Evolutionary conservation across 306 rosid species (phyloP).

Genomic region (Quercus bicolor): DNA sequence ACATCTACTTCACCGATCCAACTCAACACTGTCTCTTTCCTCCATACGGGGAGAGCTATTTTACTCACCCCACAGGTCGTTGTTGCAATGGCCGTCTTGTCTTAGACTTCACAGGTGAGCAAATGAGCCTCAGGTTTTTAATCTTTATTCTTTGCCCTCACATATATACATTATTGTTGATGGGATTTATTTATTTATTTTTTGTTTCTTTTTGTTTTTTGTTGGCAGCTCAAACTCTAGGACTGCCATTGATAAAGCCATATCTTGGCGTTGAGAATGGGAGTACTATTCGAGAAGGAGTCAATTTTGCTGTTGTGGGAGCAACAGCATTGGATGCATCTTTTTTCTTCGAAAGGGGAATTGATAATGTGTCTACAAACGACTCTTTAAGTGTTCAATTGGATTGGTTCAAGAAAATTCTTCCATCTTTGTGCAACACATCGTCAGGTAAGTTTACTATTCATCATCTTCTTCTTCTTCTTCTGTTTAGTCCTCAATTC

Average conservation of each 20-base stretch:
- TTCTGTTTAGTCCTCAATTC: background rate
- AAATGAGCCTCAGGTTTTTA: background rate
- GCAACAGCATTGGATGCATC: slow-evolving; percentile 42
- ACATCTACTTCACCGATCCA: slow-evolving; percentile 14
- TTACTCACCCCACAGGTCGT: slow-evolving; percentile 28
- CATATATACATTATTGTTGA: background rate
- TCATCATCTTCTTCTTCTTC: too few relatives aligned
- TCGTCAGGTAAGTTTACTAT: slow-evolving; percentile 23
- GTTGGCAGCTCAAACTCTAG: slow-evolving; percentile 41
- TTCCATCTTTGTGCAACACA: slow-evolving; percentile 32
- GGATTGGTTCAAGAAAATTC: slow-evolving; percentile 48
- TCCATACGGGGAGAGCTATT: slow-evolving; percentile 33
- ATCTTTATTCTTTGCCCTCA: background rate
- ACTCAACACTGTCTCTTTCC: background rate
- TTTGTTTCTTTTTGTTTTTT: background rate
- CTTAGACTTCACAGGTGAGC: slow-evolving; percentile 25
- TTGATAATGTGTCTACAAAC: slow-evolving; percentile 5
- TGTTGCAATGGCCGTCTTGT: slow-evolving; percentile 32
- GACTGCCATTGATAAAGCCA: slow-evolving; percentile 42
- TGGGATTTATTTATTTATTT: background rate
- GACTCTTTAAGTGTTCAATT: slow-evolving; percentile 42
- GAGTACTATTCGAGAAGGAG: slow-evolving; percentile 15
- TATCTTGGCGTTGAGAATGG: slow-evolving; percentile 28
- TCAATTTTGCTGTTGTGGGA: slow-evolving; percentile 63
- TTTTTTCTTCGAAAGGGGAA: slow-evolving; percentile 33